These are phyloP conservation scores for Marasmius sp. DNA, from an alignment of 1,284 basidiomycete species.

Conservation along the genomic window DNA sequence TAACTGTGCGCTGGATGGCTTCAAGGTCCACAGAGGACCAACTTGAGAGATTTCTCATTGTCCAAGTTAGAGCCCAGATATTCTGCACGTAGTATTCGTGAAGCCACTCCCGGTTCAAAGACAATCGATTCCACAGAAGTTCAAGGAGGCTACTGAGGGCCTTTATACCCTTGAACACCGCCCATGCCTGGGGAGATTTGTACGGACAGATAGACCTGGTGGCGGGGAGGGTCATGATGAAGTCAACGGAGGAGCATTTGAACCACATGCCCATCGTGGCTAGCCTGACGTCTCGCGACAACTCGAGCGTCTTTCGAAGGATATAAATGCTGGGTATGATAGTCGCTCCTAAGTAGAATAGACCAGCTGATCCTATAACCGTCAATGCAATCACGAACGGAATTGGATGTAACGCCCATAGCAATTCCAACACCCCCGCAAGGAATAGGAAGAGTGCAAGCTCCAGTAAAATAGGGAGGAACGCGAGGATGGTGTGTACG, in stretches of 20 bases:
- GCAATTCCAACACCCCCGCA: constrained; percentile 2
- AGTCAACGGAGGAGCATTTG: background rate
- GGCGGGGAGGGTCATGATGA: background rate
- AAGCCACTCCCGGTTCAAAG: too few species aligned
- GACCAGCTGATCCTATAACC: background rate
- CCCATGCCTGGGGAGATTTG: background rate
- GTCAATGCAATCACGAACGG: background rate
- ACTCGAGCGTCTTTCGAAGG: too few species aligned
- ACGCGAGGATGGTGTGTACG: background rate
- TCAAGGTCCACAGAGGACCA: background rate
- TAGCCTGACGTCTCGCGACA: background rate
- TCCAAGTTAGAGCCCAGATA: background rate
- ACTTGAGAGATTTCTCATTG: background rate
- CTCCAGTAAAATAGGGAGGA: constrained; percentile 1
- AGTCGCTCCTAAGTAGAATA: constrained; percentile 1
- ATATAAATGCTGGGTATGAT: background rate
- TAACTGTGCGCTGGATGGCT: background rate
- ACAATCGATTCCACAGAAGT: too few species aligned
- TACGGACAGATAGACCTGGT: background rate
- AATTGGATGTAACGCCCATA: constrained; percentile 1
- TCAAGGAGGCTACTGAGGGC: background rate
- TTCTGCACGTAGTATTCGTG: too few species aligned
- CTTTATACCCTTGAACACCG: background rate
- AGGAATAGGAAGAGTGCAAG: constrained; percentile 3
- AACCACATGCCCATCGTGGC: too few species aligned